A percentile compares a stretch with the other conserved stretches of the same genome.
Evolutionary conservation across 768 basidiomycete genomes (phyloP).

Genomic region (Tulasnella sp.): DNA sequence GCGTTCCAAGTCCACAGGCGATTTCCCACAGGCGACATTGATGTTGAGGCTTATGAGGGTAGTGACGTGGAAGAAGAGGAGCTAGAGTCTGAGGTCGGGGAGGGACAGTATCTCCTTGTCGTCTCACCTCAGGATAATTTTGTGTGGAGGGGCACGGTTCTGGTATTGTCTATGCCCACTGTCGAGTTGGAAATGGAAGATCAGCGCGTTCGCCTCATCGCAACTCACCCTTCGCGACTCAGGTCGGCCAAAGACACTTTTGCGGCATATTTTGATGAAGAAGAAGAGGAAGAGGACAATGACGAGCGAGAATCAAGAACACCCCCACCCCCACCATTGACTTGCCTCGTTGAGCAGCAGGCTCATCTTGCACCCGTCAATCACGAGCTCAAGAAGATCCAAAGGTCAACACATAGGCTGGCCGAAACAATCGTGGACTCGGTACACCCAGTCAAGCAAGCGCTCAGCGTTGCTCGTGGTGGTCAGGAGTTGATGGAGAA

Average conservation of each 20-base stretch:
- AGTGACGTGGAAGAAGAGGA: slow-evolving; percentile 33
- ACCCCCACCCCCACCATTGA: slow-evolving; percentile 25
- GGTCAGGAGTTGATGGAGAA: slow-evolving; percentile 82
- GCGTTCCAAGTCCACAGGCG: slow-evolving; percentile 64
- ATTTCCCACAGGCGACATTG: slow-evolving; percentile 23
- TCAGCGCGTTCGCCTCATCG: slow-evolving; percentile 80
- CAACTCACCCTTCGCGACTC: slow-evolving; percentile 78
- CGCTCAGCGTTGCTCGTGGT: slow-evolving; percentile 45
- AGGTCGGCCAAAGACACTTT: slow-evolving; percentile 69
- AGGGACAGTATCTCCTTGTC: slow-evolving; percentile 57
- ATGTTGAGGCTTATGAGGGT: slow-evolving; percentile 18
- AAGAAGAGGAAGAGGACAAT: slow-evolving; percentile 45
- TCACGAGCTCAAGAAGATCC: slow-evolving; percentile 79
- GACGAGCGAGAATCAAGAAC: slow-evolving; percentile 30
- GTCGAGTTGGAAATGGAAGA: slow-evolving; percentile 78
- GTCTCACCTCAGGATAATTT: slow-evolving; percentile 79
- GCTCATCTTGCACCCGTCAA: slow-evolving; percentile 88
- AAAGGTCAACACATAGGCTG: slow-evolving; percentile 76
- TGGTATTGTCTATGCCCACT: slow-evolving; percentile 61
- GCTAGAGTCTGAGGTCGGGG: slow-evolving; percentile 19
- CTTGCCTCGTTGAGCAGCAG: slow-evolving; percentile 59
- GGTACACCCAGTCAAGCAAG: slow-evolving; percentile 70
- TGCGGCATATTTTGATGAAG: slow-evolving; percentile 18
- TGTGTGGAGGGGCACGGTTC: slow-evolving; percentile 83
- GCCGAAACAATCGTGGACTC: slow-evolving; percentile 91